These are phyloP conservation scores for Akanthomyces uredinophilus DNA, from an alignment of 2,329 filamentous ascomycete genomes.

Conservation along the genomic window DNA sequence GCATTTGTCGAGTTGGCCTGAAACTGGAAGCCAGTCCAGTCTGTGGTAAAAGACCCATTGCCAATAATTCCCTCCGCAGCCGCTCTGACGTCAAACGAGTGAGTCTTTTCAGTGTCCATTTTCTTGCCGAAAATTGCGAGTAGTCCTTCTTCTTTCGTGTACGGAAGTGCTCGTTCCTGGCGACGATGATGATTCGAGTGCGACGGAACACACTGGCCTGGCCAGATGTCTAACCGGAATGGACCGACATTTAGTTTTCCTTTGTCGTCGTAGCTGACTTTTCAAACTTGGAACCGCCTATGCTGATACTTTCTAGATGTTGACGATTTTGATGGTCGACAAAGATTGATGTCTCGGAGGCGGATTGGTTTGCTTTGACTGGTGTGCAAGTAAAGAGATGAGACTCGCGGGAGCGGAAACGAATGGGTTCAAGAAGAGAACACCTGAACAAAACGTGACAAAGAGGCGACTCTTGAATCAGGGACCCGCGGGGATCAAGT, in stretches of 20 bases:
- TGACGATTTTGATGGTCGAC: background rate
- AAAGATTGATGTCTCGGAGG: background rate
- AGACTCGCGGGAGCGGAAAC: constrained; percentile 1
- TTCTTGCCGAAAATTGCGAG: background rate
- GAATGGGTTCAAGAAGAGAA: background rate
- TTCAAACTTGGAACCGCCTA: background rate
- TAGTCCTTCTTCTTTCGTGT: too few relatives aligned
- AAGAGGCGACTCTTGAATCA: constrained; percentile 8
- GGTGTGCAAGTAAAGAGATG: background rate
- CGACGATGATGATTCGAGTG: background rate
- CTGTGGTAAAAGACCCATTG: constrained; percentile 6
- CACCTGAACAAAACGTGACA: constrained; percentile 1
- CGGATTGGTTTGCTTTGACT: background rate
- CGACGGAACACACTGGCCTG: constrained; percentile 2
- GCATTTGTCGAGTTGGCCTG: constrained; percentile 39
- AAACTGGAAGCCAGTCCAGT: constrained; percentile 25
- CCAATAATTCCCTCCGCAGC: constrained; percentile 4
- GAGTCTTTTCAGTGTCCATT: background rate
- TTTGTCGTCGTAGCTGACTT: background rate
- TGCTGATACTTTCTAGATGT: background rate
- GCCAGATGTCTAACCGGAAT: constrained; percentile 11
- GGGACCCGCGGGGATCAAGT: constrained; percentile 5
- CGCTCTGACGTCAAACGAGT: background rate
- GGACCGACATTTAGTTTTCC: constrained; percentile 2
- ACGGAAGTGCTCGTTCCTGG: background rate